Percentiles rank a stretch among this genome's conserved stretches.
Conservation (phyloP, 768 basidiomycete genomes). For the Tylopilus vinaceipallidus region DNA sequence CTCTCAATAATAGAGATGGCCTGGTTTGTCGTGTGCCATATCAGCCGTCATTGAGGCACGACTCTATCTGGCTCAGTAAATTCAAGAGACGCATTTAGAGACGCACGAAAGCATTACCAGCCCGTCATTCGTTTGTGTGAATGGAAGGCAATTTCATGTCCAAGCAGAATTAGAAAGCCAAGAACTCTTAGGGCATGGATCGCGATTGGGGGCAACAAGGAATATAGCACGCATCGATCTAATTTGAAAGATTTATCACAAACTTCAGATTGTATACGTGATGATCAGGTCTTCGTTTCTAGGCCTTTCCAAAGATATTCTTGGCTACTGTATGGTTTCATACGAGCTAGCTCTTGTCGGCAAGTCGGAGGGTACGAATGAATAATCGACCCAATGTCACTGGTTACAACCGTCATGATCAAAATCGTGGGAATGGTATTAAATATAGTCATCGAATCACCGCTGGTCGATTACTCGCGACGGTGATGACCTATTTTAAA, state of each 20-base stretch:
- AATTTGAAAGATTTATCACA: not conserved
- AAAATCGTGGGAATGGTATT: not conserved
- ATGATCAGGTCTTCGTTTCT: not conserved
- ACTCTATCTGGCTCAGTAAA: no score
- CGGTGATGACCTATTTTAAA: not conserved
- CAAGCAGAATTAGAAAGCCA: not conserved
- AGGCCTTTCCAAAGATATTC: not conserved
- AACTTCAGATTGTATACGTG: not conserved
- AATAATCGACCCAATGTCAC: constrained; percentile 6
- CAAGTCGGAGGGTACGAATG: not conserved
- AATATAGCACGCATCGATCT: not conserved
- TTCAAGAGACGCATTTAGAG: no score
- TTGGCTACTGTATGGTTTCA: not conserved
- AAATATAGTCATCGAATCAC: constrained; percentile 14
- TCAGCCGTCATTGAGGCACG: no score
- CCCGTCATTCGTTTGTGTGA: not conserved
- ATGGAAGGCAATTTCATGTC: not conserved
- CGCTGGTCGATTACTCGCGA: constrained; percentile 11
- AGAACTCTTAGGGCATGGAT: not conserved
- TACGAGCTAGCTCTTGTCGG: not conserved
- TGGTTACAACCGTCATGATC: not conserved
- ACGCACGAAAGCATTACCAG: not conserved
- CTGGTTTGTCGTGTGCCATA: no score
- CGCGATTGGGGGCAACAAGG: not conserved
- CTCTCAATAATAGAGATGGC: no score